Conservation (phyloP, 805 yeast genomes). For the Lipomyces spencermartinsiae region DNA sequence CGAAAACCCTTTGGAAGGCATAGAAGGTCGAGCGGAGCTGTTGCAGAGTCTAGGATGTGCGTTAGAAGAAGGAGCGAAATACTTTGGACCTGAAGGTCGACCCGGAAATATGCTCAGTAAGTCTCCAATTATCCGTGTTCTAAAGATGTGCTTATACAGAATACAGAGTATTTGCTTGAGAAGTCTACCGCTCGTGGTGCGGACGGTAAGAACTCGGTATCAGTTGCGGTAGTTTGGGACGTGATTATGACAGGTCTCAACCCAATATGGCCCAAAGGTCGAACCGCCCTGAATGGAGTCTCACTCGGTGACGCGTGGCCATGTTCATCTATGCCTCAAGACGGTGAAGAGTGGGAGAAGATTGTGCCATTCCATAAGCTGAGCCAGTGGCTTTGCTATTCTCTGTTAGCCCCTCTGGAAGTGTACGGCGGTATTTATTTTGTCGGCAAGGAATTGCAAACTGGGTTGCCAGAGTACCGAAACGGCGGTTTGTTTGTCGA, state of each 20-base stretch:
- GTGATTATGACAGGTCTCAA: slow-evolving; percentile 61
- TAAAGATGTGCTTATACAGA: background rate
- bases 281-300: slow-evolving; percentile 57
- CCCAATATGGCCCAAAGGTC: slow-evolving; percentile 61
- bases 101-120: slow-evolving; percentile 57
- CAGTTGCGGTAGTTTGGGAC: slow-evolving; percentile 59
- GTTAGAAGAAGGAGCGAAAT: slow-evolving; percentile 48
- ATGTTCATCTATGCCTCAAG: slow-evolving; percentile 40
- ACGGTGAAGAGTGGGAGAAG: slow-evolving; percentile 48
- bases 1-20: slow-evolving; percentile 59
- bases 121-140: background rate
- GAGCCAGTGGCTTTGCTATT: slow-evolving; percentile 72
- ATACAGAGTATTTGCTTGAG: slow-evolving; percentile 52
- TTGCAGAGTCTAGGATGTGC: slow-evolving; percentile 58
- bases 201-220: slow-evolving; percentile 46
- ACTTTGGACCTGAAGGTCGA: slow-evolving; percentile 57
- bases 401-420: slow-evolving; percentile 60
- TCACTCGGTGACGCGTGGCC: slow-evolving; percentile 71
- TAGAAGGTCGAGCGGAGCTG: slow-evolving; percentile 59
- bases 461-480: slow-evolving; percentile 67
- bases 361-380: slow-evolving; percentile 69
- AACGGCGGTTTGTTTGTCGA: slow-evolving; percentile 71
- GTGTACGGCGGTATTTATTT: slow-evolving; percentile 29
- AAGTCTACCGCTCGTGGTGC: slow-evolving; percentile 31
- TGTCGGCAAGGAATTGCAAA: slow-evolving; percentile 45